These are phyloP conservation scores for Camelina neglecta DNA, from an alignment of 345 rosid species.

Conservation along the genomic window DNA sequence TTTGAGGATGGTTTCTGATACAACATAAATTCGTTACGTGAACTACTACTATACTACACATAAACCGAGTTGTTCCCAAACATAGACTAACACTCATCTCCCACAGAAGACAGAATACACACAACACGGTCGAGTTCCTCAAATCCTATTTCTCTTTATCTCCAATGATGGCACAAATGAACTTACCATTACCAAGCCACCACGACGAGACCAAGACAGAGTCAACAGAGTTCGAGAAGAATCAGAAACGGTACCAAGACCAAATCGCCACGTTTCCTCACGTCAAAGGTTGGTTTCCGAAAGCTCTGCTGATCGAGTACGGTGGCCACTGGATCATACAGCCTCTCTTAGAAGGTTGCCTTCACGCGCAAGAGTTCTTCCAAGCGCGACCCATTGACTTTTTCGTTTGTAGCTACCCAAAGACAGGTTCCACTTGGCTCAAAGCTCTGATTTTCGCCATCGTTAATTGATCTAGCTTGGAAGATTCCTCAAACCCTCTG, in stretches of 20 bases:
- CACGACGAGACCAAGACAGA: constrained; percentile 12
- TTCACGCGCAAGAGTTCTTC: constrained; percentile 31
- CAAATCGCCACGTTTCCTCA: constrained; percentile 23
- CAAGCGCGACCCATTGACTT: constrained; percentile 27
- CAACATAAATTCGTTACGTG: background rate
- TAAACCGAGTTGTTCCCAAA: background rate
- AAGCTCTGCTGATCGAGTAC: background rate
- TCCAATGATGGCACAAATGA: constrained; percentile 5
- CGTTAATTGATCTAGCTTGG: background rate
- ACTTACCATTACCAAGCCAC: background rate
- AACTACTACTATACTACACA: background rate
- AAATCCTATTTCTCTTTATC: background rate
- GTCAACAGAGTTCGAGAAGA: background rate
- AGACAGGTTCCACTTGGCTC: constrained; percentile 46
- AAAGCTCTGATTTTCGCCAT: constrained; percentile 39
- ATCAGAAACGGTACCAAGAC: constrained; percentile 10
- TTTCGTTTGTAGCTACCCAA: constrained; percentile 34
- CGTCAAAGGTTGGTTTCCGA: constrained; percentile 3
- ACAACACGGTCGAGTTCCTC: constrained; percentile 2
- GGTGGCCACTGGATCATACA: constrained; percentile 13
- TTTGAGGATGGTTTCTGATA: background rate
- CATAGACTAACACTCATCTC: background rate
- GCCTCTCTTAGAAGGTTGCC: constrained; percentile 13
- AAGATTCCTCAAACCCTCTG: background rate
- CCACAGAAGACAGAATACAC: background rate